phyloP scores from a whole-genome alignment of 2,329 filamentous ascomycete genomes.

The Nigrograna mackinnonii region DNA sequence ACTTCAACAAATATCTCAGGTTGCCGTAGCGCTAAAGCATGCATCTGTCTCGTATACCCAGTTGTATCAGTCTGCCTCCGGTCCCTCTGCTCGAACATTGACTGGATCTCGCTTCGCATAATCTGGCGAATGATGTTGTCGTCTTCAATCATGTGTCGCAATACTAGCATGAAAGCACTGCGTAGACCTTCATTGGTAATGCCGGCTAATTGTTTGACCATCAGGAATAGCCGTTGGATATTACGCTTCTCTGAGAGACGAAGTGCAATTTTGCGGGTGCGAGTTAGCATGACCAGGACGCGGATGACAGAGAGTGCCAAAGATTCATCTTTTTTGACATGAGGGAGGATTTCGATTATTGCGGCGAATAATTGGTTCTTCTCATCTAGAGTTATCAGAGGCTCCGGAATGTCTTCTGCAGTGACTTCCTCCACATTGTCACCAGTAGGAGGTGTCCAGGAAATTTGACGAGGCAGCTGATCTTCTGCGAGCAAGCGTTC shows the following conservation, averaged over 20 bases:
- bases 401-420: conserved; percentile 62
- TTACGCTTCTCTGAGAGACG: conserved; percentile 85
- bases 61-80: conserved; percentile 66
- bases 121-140: conserved; percentile 88
- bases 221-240: conserved; percentile 86
- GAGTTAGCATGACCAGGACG: conserved; percentile 84
- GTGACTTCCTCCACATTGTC: conserved; percentile 55
- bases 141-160: conserved; percentile 94
- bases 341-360: conserved; percentile 81
- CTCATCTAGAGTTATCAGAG: conserved; percentile 66
- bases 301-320: conserved; percentile 83
- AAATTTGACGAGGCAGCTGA: conserved; percentile 74
- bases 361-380: conserved; percentile 73
- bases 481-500: conserved; percentile 92
- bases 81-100: conserved; percentile 66
- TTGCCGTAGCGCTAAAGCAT: conserved; percentile 77
- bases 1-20: conserved; percentile 87
- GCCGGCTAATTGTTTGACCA: conserved; percentile 89
- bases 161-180: conserved; percentile 77
- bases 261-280: conserved; percentile 74
- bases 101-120: conserved; percentile 85
- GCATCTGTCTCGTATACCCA: conserved; percentile 75
- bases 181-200: conserved; percentile 76
- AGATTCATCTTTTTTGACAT: conserved; percentile 83
- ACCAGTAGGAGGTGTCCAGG: conserved; percentile 65